Evolutionary conservation across 73 alveolate species (phyloP).

Genomic region (Symbiodinium natans): DNA sequence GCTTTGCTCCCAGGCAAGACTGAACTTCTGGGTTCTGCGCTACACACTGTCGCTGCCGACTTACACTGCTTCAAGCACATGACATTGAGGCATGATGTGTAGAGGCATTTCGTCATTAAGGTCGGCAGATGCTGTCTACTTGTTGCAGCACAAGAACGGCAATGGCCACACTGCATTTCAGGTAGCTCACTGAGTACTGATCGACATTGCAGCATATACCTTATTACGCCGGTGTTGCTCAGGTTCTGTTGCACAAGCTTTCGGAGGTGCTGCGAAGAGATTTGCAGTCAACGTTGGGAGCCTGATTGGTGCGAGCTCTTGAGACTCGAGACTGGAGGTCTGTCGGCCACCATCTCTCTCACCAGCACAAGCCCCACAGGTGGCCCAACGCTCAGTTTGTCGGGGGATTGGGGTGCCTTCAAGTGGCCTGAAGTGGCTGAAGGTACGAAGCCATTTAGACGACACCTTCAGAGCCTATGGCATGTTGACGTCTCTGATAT

Average conservation of each 20-base stretch:
- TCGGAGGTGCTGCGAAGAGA: not conserved
- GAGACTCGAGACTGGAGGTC: too few relatives aligned
- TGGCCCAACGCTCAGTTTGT: too few relatives aligned
- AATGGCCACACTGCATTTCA: not conserved
- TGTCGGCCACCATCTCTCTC: not conserved
- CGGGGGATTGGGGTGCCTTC: too few relatives aligned
- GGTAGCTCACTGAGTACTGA: too few relatives aligned
- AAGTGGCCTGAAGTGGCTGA: too few relatives aligned
- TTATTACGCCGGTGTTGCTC: not conserved
- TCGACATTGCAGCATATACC: not conserved
- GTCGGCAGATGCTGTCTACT: not conserved
- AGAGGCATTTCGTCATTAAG: not conserved
- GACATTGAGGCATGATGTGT: not conserved
- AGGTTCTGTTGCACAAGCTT: not conserved
- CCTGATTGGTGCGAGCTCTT: too few relatives aligned
- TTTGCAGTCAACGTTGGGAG: not conserved
- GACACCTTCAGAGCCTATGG: too few relatives aligned
- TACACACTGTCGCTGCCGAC: not conserved
- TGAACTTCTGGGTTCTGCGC: conserved; percentile 59
- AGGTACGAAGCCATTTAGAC: too few relatives aligned
- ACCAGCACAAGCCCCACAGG: not conserved
- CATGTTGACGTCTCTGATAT: too few relatives aligned
- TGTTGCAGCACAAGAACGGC: not conserved
- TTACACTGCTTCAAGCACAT: not conserved
- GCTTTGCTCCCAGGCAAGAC: conserved; percentile 2